Conservation (phyloP, 1,139 yeast genomes). For the Protomyces lactucae-debilis region DNA sequence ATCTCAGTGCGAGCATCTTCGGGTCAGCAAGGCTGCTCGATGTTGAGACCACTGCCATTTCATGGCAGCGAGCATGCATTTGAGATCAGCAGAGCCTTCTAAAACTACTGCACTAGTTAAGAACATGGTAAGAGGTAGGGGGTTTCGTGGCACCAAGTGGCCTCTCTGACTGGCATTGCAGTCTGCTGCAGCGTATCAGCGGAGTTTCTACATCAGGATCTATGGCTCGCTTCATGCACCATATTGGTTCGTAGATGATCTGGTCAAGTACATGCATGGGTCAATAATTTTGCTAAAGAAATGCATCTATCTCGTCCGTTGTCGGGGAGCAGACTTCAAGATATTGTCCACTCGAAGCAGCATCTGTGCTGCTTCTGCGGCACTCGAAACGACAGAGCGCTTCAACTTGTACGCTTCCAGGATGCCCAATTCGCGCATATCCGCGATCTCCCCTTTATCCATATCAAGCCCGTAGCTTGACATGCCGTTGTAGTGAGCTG, state of each 20-base stretch:
- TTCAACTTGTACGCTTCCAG: conserved; percentile 90
- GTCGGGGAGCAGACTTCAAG: conserved; percentile 80
- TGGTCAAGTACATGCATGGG: neutral
- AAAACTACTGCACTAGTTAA: too few species aligned
- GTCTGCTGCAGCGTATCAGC: too few species aligned
- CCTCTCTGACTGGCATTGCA: too few species aligned
- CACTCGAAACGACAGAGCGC: conserved; percentile 91
- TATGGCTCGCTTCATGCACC: too few species aligned
- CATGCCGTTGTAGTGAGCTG: conserved; percentile 90
- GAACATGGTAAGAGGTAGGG: too few species aligned
- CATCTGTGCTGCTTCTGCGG: conserved; percentile 96
- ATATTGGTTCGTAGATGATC: neutral
- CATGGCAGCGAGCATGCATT: too few species aligned
- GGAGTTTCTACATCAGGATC: too few species aligned
- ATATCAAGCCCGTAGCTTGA: conserved; percentile 86
- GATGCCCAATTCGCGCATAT: conserved; percentile 89
- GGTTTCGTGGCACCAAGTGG: too few species aligned
- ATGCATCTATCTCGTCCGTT: conserved; percentile 13
- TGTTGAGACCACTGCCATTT: too few species aligned
- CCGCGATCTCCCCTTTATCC: conserved; percentile 76
- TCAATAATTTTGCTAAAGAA: neutral
- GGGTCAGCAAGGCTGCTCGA: too few species aligned
- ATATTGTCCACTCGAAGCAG: conserved; percentile 91
- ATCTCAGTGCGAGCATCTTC: too few species aligned
- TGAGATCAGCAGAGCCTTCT: too few species aligned